phyloP scores from a whole-genome alignment of 73 alveolate species.

The Symbiodinium natans region DNA sequence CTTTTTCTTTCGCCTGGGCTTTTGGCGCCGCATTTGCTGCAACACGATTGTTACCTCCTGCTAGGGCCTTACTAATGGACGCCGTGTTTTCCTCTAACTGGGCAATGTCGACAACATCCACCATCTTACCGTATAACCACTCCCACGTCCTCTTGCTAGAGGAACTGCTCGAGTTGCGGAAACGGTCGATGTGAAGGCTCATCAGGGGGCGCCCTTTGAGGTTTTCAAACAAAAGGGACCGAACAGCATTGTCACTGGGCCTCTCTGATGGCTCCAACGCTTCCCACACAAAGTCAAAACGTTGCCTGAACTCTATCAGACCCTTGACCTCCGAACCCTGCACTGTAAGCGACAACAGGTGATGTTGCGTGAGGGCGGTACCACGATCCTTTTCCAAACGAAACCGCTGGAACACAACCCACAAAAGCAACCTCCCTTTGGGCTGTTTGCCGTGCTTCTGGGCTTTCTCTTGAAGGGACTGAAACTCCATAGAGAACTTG shows the following conservation, averaged over 20 bases:
- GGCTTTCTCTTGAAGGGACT: neutral
- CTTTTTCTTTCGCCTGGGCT: neutral
- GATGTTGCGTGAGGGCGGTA: neutral
- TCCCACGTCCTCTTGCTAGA: neutral
- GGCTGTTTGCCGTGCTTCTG: neutral
- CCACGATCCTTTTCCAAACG: neutral
- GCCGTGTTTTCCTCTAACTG: neutral
- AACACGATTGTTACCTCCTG: neutral
- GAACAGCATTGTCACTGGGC: neutral
- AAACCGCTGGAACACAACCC: neutral
- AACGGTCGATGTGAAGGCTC: neutral
- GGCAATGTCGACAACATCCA: neutral
- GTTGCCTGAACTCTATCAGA: neutral
- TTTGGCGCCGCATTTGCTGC: neutral
- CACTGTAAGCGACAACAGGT: neutral
- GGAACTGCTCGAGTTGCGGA: neutral
- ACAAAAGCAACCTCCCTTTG: neutral
- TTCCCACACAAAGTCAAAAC: neutral
- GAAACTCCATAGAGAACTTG: neutral
- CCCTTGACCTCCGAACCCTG: neutral
- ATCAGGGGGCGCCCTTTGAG: constrained; percentile 1
- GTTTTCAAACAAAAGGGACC: neutral
- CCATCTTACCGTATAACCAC: neutral
- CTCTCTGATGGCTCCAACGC: neutral
- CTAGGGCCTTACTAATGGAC: neutral